phyloP scores from a whole-genome alignment of 2,329 filamentous ascomycete genomes.

The Corinectria fuckeliana region DNA sequence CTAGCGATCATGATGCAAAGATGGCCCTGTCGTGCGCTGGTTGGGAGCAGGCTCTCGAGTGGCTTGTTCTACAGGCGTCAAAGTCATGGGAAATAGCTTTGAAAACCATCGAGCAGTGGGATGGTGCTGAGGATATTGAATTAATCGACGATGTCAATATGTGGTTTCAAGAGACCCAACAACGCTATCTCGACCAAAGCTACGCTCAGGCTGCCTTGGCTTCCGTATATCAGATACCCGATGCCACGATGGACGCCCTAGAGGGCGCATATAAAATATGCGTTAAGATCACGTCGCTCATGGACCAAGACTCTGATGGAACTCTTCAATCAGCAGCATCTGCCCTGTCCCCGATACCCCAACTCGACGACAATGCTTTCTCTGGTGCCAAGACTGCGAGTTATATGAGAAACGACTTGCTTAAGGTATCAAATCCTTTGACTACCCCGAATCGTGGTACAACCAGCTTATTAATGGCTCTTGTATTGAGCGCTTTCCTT shows the following conservation, averaged over 20 bases:
- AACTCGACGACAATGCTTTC: slow-evolving; percentile 29
- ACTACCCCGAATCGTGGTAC: slow-evolving; percentile 65
- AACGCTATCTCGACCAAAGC: slow-evolving; percentile 64
- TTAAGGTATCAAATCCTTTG: slow-evolving; percentile 67
- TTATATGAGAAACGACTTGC: slow-evolving; percentile 52
- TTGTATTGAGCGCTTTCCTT: slow-evolving; percentile 67
- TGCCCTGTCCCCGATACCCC: slow-evolving; percentile 50
- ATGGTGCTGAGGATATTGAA: slow-evolving; percentile 74
- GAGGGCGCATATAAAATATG: slow-evolving; percentile 66
- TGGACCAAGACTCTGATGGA: slow-evolving; percentile 65
- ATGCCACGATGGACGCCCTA: slow-evolving; percentile 63
- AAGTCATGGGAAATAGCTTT: slow-evolving; percentile 68
- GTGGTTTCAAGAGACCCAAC: slow-evolving; percentile 66
- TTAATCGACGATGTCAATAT: slow-evolving; percentile 64
- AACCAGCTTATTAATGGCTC: slow-evolving; percentile 65
- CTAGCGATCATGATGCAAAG: slow-evolving; percentile 37
- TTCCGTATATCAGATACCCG: slow-evolving; percentile 70
- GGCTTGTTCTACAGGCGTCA: slow-evolving; percentile 67
- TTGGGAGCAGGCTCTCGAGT: slow-evolving; percentile 74
- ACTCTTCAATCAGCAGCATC: slow-evolving; percentile 56
- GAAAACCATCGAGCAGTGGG: slow-evolving; percentile 72
- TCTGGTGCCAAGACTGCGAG: slow-evolving; percentile 36
- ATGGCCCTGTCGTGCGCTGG: slow-evolving; percentile 56
- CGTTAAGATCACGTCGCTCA: slow-evolving; percentile 58
- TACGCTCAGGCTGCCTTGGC: slow-evolving; percentile 74